phyloP scores from a whole-genome alignment of 192 early-diverging fungal species.

The Anaeromyces robustus region DNA sequence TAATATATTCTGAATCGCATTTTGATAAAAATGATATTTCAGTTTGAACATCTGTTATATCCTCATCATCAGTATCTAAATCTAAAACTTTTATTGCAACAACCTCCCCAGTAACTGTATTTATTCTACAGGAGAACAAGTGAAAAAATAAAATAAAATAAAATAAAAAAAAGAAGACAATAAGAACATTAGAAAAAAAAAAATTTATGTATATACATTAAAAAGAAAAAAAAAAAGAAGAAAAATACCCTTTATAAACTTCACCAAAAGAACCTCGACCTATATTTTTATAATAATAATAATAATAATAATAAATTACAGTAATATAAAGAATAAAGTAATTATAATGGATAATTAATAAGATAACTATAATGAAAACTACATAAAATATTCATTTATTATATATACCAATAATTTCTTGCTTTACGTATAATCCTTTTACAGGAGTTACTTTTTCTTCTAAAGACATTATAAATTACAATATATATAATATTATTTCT shows the following conservation, averaged over 20 bases:
- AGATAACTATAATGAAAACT: too few species aligned
- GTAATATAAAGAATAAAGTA: too few species aligned
- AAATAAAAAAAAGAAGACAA: too few species aligned
- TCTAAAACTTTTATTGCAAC: slow-evolving; percentile 97
- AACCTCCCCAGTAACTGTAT: slow-evolving; percentile 56
- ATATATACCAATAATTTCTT: not conserved
- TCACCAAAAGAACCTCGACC: slow-evolving; percentile 56
- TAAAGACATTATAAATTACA: not conserved
- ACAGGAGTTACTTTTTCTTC: not conserved
- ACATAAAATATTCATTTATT: too few species aligned
- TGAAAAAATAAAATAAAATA: not conserved
- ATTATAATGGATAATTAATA: too few species aligned
- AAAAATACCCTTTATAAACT: slow-evolving; percentile 56
- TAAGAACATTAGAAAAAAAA: too few species aligned
- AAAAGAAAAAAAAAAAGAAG: too few species aligned
- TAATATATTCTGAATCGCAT: slow-evolving; percentile 78
- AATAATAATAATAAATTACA: too few species aligned
- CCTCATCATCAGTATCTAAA: slow-evolving; percentile 90
- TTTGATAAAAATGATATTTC: slow-evolving; percentile 86
- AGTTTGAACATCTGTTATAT: slow-evolving; percentile 84
- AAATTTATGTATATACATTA: too few species aligned
- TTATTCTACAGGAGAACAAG: slow-evolving; percentile 33
- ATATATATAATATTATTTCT: too few species aligned
- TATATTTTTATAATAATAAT: slow-evolving; percentile 18
- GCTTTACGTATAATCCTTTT: not conserved